Evolutionary conservation across 352 stramenopile species (phyloP).

Genomic region (Phytophthora meadii): DNA sequence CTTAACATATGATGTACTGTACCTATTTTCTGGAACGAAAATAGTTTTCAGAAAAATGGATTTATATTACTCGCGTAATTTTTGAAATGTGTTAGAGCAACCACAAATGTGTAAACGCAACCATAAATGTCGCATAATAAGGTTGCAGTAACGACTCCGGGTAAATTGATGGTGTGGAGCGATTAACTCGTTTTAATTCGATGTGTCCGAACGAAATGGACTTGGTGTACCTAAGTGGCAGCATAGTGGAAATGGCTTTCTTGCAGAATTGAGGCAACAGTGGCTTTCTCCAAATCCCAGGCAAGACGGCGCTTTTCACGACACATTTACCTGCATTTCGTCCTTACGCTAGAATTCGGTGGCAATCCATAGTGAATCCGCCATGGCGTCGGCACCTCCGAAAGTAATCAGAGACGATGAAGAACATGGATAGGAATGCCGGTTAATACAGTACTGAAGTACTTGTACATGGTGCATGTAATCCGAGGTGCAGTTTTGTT

Average conservation of each 20-base stretch:
- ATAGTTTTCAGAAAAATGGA: no score
- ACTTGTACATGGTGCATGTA: no score
- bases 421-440: no score
- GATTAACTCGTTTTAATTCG: conserved; percentile 19
- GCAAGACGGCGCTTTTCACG: conserved; percentile 8
- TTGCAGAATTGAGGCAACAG: conserved; percentile 4
- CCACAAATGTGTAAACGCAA: no score
- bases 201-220: background rate
- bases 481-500: background rate
- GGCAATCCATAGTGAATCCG: conserved; percentile 9
- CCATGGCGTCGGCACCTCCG: background rate
- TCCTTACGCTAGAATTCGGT: conserved; percentile 25
- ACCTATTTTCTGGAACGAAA: no score
- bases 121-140: no score
- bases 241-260: conserved; percentile 6
- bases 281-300: conserved; percentile 21
- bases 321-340: conserved; percentile 4
- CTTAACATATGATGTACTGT: no score
- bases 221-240: conserved; percentile 17
- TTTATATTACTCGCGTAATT: no score
- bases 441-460: no score
- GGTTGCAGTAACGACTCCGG: no score
- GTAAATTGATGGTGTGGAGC: conserved; percentile 13
- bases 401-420: conserved; percentile 6
- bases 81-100: no score